Evolutionary conservation across 140 eudicot genomes (phyloP).

Genomic region (Bidens hawaiensis): DNA sequence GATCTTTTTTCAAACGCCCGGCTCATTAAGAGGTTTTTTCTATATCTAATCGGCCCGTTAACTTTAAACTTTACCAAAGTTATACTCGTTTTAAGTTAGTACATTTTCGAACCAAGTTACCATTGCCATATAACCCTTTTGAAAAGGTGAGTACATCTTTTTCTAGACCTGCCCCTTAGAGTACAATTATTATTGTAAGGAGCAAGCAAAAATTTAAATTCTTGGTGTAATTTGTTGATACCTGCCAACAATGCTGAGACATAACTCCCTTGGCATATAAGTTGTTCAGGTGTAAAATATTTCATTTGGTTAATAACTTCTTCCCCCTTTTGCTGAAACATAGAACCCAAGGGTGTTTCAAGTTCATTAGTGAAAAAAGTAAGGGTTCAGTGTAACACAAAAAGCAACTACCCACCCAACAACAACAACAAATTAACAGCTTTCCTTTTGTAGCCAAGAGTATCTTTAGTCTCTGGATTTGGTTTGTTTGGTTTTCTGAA

Average conservation of each 20-base stretch:
- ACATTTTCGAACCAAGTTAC: background rate
- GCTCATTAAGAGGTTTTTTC: background rate
- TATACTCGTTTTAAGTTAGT: background rate
- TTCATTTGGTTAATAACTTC: constrained; percentile 7
- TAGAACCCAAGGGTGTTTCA: constrained; percentile 30
- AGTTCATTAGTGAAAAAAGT: constrained; percentile 19
- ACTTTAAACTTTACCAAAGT: no score
- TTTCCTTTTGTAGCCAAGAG: constrained; percentile 47
- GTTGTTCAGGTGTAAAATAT: background rate
- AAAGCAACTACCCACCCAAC: background rate
- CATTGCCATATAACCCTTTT: background rate
- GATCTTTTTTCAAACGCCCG: no score
- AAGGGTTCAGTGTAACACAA: constrained; percentile 30
- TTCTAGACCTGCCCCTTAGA: background rate
- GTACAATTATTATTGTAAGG: background rate
- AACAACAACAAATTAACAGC: constrained; percentile 18
- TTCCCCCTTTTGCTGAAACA: constrained; percentile 40
- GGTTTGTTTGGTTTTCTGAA: constrained; percentile 28
- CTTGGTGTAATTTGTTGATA: background rate
- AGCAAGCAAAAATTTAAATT: background rate
- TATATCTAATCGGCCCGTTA: background rate
- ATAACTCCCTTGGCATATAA: background rate
- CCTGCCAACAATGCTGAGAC: background rate
- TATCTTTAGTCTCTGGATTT: constrained; percentile 30
- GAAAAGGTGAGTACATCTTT: background rate